These are phyloP conservation scores for Calonectria hongkongensis DNA, from an alignment of 2,329 filamentous ascomycete genomes.

Conservation along the genomic window DNA sequence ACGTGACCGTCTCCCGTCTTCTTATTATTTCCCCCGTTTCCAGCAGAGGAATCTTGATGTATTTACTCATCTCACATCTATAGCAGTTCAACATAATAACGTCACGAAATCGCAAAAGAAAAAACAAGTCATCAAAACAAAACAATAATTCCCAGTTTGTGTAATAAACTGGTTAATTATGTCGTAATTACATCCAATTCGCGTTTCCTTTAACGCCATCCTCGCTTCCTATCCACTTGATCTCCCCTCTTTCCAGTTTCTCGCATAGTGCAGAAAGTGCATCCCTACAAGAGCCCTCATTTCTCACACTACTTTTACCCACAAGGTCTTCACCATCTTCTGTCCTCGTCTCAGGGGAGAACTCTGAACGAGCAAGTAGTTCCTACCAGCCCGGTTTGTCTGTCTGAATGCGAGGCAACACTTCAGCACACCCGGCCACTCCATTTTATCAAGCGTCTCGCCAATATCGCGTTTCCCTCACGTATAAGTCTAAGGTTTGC, in stretches of 20 bases:
- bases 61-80: neutral
- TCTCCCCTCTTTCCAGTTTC: constrained; percentile 19
- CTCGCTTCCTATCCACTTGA: constrained; percentile 17
- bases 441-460: constrained; percentile 30
- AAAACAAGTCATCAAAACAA: neutral
- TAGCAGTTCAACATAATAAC: neutral
- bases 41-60: too few relatives aligned
- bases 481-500: constrained; percentile 40
- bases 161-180: constrained; percentile 48
- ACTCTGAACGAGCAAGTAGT: neutral
- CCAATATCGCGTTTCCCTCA: constrained; percentile 25
- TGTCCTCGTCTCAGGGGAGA: constrained; percentile 9
- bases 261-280: constrained; percentile 31
- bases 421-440: neutral
- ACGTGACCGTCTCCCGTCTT: too few relatives aligned
- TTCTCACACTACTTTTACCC: constrained; percentile 2
- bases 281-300: neutral
- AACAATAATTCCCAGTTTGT: constrained; percentile 32
- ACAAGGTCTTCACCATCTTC: neutral
- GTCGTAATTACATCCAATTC: constrained; percentile 48
- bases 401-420: neutral
- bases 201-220: constrained; percentile 41
- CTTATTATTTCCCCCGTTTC: too few relatives aligned
- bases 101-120: neutral
- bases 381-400: neutral